Base-by-base conservation (phyloP, 352 stramenopile species). In the Globisporangium nagaii region DNA sequence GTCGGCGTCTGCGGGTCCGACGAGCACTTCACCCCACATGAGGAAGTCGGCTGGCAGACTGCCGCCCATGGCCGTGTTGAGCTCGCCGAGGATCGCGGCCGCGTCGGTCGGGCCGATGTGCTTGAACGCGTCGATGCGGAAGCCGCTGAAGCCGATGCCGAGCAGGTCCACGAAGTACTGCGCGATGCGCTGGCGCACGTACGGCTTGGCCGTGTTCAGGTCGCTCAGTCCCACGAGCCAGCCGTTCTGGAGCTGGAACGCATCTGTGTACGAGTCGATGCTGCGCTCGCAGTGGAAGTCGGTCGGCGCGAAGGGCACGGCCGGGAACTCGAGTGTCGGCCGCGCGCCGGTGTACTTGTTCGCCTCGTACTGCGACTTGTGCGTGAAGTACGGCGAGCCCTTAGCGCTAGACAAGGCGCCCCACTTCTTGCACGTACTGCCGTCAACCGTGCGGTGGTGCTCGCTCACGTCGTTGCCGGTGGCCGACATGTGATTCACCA, bases 101-200 rank as follows among this genome's bases (percentile, higher is more conserved):
- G 63, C 48, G 53, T 90, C 77, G 2, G 59, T 58, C 9, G 78
- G 79, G 10, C 58, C 48, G 41, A 90, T 86, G 53, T 90, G 75
- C 60, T 88, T 88, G 17, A 73, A 48, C 4, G 79, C 79, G 36
- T 90, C 79, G 19, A 90, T 65, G 8, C 78, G 72, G 55, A 88
- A 79, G 22, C 78, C 79, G 20, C 66, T 84, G 53, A 90, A 82
- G 22, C 78, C 75, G 43, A 90, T 82, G 5, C 73, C 75, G 5
- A 90, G 37, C 5, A 90, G 48, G 32, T 90, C 78, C 27, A 84
- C 75, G 40, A 90, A 79, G 62, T 89, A 87, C 37, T 85, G 75
- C 0, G 78, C 79, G 24, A 88, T 88, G 39, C 72, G 73, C 27
- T 86, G 71, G 24, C 67, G 79, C 31, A 89, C 74, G 43, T 70